Conservation (phyloP, 1,139 yeast species). For the Debaryomyces psychrophilus region DNA sequence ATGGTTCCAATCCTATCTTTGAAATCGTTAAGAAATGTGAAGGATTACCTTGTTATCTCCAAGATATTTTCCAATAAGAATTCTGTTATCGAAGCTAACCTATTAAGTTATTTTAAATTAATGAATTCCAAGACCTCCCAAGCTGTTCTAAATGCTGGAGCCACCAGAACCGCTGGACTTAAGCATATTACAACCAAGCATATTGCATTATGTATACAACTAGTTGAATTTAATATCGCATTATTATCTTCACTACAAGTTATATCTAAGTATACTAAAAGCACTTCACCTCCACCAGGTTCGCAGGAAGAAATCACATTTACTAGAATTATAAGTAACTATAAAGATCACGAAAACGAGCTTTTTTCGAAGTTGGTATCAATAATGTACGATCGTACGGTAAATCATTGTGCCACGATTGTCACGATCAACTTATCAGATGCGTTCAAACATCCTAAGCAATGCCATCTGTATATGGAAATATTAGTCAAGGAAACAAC, state of each 20-base stretch:
- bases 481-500: slow-evolving; percentile 66
- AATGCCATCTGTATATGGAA: slow-evolving; percentile 66
- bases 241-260: slow-evolving; percentile 25
- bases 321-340: slow-evolving; percentile 33
- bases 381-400: slow-evolving; percentile 69
- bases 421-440: slow-evolving; percentile 54
- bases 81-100: slow-evolving; percentile 39
- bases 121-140: slow-evolving; percentile 61
- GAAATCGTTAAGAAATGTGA: slow-evolving; percentile 38
- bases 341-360: slow-evolving; percentile 66
- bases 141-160: slow-evolving; percentile 76
- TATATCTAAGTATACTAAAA: slow-evolving; percentile 18
- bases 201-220: slow-evolving; percentile 68
- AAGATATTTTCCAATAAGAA: slow-evolving; percentile 50
- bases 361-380: slow-evolving; percentile 67
- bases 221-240: slow-evolving; percentile 45
- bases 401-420: slow-evolving; percentile 50
- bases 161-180: slow-evolving; percentile 73
- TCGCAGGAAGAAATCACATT: slow-evolving; percentile 43
- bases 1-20: slow-evolving; percentile 48
- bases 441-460: slow-evolving; percentile 43
- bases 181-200: slow-evolving; percentile 78
- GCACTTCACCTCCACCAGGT: slow-evolving; percentile 11
- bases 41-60: slow-evolving; percentile 53
- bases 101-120: slow-evolving; percentile 54